Evolutionary conservation across 2,329 filamentous ascomycete genomes (phyloP).

Genomic region (Aspergillus sp.): DNA sequence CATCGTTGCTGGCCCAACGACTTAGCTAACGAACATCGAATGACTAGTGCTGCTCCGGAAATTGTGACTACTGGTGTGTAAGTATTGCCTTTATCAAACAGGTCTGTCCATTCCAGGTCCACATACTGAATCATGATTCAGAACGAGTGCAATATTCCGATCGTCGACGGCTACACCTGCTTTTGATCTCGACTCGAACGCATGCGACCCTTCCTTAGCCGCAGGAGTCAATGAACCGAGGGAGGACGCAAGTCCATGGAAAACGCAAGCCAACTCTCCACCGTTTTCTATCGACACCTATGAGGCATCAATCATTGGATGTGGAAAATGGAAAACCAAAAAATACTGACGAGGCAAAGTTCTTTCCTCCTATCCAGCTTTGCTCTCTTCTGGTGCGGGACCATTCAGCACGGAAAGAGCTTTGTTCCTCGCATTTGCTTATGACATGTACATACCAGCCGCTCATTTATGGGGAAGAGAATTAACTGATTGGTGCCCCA

Average conservation of each 20-base stretch:
- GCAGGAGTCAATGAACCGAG: background rate
- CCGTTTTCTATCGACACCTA: background rate
- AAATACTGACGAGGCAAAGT: too few species aligned
- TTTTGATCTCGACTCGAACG: background rate
- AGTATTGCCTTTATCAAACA: background rate
- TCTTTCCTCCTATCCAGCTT: too few species aligned
- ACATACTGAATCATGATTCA: background rate
- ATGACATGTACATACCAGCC: too few species aligned
- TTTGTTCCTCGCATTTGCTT: too few species aligned
- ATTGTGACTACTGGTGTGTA: background rate
- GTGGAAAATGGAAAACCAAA: slow-evolving; percentile 2
- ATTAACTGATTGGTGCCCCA: too few species aligned
- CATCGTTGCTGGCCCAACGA: too few species aligned
- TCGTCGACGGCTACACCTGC: background rate
- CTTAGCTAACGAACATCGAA: background rate
- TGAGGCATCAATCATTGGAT: slow-evolving; percentile 1
- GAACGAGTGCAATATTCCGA: background rate
- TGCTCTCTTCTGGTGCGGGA: too few species aligned
- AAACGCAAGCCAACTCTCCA: background rate
- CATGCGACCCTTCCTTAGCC: background rate
- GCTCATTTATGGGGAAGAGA: too few species aligned
- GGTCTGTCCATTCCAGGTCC: background rate
- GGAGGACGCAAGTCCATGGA: background rate
- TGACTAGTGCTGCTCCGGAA: background rate
- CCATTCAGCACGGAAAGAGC: too few species aligned